Percentiles rank a stretch among this genome's conserved stretches.
These are phyloP conservation scores for Warburgia ugandensis DNA, from an alignment of 164 flowering plant genomes.

Conservation along the genomic window DNA sequence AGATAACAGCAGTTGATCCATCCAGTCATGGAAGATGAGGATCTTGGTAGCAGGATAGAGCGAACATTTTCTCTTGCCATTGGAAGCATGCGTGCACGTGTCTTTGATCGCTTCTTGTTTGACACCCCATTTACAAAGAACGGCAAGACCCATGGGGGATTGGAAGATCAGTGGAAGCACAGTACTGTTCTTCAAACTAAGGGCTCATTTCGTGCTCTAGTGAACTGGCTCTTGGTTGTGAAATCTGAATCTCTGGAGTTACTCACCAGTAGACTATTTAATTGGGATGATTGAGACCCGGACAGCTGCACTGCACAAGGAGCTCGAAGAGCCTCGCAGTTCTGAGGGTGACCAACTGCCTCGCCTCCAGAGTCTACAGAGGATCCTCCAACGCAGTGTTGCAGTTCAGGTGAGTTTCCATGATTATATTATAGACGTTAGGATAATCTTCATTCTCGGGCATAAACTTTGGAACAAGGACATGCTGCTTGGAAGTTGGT, in stretches of 20 bases:
- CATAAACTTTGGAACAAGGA: too few species aligned
- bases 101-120: conserved; percentile 93
- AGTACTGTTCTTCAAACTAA: conserved; percentile 88
- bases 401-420: conserved; percentile 78
- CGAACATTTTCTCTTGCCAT: conserved; percentile 89
- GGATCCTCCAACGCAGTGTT: conserved; percentile 99
- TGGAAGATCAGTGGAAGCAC: conserved; percentile 98
- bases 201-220: conserved; percentile 96
- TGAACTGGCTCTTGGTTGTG: conserved; percentile 74
- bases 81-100: conserved; percentile 92
- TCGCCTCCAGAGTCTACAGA: conserved; percentile 90
- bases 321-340: conserved; percentile 98
- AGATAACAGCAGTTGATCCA: conserved; percentile 98
- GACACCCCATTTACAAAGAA: conserved; percentile 98
- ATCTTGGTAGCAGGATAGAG: conserved; percentile 93
- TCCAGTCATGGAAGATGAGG: conserved; percentile 98
- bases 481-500: too few species aligned
- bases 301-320: conserved; percentile 88
- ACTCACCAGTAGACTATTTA: conserved; percentile 96
- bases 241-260: conserved; percentile 95
- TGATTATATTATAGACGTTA: too few species aligned
- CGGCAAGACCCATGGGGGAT: conserved; percentile 96
- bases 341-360: conserved; percentile 99
- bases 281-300: conserved; percentile 99
- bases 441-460: too few species aligned